These are phyloP conservation scores for Fraxinus angustifolia DNA, from an alignment of 305 asterid species.

Conservation along the genomic window DNA sequence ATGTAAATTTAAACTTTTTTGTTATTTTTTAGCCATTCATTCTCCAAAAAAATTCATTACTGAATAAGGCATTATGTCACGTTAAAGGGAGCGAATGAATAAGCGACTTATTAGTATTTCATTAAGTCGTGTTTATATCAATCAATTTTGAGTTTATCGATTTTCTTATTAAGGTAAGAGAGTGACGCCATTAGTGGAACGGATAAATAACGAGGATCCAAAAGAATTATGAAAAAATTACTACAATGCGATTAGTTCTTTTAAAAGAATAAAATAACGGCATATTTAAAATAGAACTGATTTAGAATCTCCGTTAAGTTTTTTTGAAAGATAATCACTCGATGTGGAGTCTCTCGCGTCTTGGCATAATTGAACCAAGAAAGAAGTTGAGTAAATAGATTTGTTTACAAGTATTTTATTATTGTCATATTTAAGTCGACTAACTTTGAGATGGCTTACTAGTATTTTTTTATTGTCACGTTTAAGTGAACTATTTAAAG, in stretches of 20 bases:
- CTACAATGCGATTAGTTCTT: neutral
- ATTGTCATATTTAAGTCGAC: neutral
- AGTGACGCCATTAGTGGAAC: neutral
- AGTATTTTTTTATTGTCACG: neutral
- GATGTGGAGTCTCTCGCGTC: neutral
- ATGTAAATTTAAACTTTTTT: too few relatives aligned
- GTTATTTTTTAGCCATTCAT: neutral
- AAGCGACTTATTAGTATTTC: neutral
- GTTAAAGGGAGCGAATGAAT: neutral
- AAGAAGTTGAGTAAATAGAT: neutral
- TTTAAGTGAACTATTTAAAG: neutral
- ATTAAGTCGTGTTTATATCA: neutral
- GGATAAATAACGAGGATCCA: neutral
- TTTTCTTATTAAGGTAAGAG: neutral
- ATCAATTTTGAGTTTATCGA: neutral
- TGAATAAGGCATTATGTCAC: neutral
- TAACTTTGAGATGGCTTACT: neutral
- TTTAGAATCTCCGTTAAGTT: neutral
- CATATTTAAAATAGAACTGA: neutral
- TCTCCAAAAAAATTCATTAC: too few relatives aligned
- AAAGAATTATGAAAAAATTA: neutral
- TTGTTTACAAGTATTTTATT: neutral
- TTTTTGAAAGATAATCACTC: neutral
- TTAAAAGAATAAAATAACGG: neutral
- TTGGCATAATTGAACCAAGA: neutral